phyloP scores from a whole-genome alignment of 176 grass and related monocot species.

The Oryza brachyantha region DNA sequence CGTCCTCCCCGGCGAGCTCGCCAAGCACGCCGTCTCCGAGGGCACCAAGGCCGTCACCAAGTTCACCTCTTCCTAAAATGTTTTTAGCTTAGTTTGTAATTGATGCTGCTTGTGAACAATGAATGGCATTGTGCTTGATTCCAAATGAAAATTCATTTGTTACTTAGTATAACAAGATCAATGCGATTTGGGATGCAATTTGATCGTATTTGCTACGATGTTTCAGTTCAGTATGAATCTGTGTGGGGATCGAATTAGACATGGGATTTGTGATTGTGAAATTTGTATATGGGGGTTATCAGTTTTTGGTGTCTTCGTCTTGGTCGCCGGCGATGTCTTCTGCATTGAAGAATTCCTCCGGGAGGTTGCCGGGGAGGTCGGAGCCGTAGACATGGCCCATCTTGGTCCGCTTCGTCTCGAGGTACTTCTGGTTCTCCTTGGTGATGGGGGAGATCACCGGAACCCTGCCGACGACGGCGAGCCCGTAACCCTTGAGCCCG shows the following conservation, averaged over 20 bases:
- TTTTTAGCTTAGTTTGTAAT: slow-evolving; percentile 21
- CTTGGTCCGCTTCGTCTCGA: slow-evolving; percentile 94
- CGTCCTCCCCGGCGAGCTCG: slow-evolving; percentile 61
- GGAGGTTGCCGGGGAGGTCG: slow-evolving; percentile 63
- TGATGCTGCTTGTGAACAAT: background rate
- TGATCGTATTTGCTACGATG: background rate
- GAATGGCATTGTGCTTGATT: background rate
- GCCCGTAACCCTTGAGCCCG: slow-evolving; percentile 87
- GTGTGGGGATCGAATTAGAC: background rate
- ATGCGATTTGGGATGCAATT: background rate
- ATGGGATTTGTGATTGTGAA: background rate
- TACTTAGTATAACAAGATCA: background rate
- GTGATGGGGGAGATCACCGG: slow-evolving; percentile 88
- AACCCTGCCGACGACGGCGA: slow-evolving; percentile 81
- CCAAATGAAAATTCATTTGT: background rate
- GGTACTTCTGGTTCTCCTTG: slow-evolving; percentile 82
- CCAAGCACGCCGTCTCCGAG: slow-evolving; percentile 63
- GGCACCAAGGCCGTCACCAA: slow-evolving; percentile 64
- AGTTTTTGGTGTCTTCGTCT: slow-evolving; percentile 32
- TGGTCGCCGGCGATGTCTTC: slow-evolving; percentile 11
- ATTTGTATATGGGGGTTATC: background rate
- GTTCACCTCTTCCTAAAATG: slow-evolving; percentile 44
- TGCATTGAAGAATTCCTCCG: slow-evolving; percentile 47
- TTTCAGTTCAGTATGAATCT: background rate
- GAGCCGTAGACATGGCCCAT: slow-evolving; percentile 96